phyloP scores from a whole-genome alignment of 768 basidiomycete species.

The Serendipita vermifera region DNA sequence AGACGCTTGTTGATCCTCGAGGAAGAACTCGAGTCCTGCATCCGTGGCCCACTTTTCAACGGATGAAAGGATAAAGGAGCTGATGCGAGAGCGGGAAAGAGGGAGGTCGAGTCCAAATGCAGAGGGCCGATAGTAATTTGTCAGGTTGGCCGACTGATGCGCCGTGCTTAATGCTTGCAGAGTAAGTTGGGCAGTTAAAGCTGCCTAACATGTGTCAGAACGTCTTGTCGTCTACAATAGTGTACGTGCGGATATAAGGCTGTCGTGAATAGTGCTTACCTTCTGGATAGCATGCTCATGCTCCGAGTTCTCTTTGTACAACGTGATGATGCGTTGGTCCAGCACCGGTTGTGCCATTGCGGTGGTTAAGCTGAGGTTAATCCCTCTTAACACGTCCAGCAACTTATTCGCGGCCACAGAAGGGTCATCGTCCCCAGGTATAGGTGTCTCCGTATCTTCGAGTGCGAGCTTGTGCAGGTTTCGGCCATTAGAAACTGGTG shows the following conservation, averaged over 20 bases:
- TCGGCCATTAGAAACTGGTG: background rate
- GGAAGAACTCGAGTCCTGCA: constrained; percentile 2
- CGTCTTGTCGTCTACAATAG: background rate
- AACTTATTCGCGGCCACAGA: background rate
- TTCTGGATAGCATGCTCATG: constrained; percentile 8
- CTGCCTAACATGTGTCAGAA: background rate
- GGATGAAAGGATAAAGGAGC: background rate
- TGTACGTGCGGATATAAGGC: too few relatives aligned
- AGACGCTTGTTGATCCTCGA: background rate
- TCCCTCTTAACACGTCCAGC: background rate
- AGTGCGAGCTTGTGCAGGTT: background rate
- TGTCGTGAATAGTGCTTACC: background rate
- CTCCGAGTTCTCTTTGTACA: background rate
- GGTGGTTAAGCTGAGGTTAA: background rate
- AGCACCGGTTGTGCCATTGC: background rate
- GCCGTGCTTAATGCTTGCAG: background rate
- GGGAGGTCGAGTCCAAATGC: background rate
- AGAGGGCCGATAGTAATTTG: background rate
- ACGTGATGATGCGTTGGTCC: background rate
- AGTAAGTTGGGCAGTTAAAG: background rate
- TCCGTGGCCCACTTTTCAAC: background rate
- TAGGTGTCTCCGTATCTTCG: background rate
- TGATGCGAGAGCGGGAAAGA: background rate
- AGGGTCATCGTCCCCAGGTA: background rate
- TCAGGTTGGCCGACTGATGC: background rate